Evolutionary conservation across 805 yeast genomes (phyloP), one percentile per base, ranked within the genome.

Genomic region (Cyberlindnera mrakii): DNA sequence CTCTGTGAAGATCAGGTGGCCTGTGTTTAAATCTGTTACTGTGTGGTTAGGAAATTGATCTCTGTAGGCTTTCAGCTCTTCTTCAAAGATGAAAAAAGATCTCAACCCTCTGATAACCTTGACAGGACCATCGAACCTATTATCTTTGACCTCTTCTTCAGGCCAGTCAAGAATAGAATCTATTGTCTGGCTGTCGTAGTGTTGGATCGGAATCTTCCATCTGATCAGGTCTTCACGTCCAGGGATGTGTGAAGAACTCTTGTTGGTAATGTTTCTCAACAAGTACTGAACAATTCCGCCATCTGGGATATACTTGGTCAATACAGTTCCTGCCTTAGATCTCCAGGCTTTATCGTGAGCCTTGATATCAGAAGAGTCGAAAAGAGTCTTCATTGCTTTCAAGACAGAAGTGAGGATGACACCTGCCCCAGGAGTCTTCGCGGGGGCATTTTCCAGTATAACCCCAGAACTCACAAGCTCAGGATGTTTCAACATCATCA

Each of bases 381-480:
- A 69, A n/a, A 70, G 59, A 10, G 61, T 58, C 37, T 64, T 60
- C 68, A 71, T 63, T 4, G 69, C 75, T 31, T 63, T 50, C 40
- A 72, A 56, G 40, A 69, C 64, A 3, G 49, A 47, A 30, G 54
- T 43, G 48, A 70, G 68, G 36, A 54, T 57, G 8, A 46, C 35
- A 19, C 60, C 69, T 25, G 72, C 56, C 29, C 59, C 56, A 16
- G 62, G 52, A 3, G 44, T 46, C 35, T 40, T 37, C 6, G 56
- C 49, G 20, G 80, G 80, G 6, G 73, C 60, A 52, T 74, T 75
- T 45, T 73, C 80, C 9, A 75, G 64, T 18, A 71, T 67, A 7
- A 72, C 62, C 30, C 72, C 56, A 33, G 65, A 60, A 16, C 57
- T 51, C 11, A 72, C 60, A 30, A 61, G 43, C 4, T 64, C 67